These are phyloP conservation scores for Aureobasidium leucospermi DNA, from an alignment of 2,329 filamentous ascomycete species.

Conservation along the genomic window DNA sequence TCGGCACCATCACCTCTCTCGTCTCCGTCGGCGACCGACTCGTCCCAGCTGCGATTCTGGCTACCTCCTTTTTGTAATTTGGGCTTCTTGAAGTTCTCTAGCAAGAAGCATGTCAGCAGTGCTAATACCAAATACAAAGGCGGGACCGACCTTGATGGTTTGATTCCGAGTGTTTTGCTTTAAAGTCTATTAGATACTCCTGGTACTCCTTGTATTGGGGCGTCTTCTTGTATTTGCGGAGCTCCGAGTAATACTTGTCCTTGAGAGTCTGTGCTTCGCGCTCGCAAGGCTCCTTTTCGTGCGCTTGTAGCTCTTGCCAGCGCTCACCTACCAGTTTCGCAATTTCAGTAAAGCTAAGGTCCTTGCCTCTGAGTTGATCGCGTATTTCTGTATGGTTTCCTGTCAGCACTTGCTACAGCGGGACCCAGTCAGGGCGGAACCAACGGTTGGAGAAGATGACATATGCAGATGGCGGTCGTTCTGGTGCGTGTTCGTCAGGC, in stretches of 20 bases:
- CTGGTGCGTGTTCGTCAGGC: constrained; percentile 72
- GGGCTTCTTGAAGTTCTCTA: neutral
- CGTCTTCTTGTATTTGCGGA: constrained; percentile 72
- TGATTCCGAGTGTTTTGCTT: constrained; percentile 53
- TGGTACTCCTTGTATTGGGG: constrained; percentile 60
- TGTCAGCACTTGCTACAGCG: neutral
- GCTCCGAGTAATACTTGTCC: constrained; percentile 66
- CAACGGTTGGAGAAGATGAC: constrained; percentile 79
- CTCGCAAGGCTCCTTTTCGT: constrained; percentile 66
- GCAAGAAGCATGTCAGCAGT: neutral
- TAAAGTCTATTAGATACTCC: constrained; percentile 70
- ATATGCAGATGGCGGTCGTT: constrained; percentile 73
- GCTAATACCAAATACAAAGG: too few relatives aligned
- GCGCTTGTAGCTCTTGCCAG: constrained; percentile 64
- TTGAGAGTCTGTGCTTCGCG: constrained; percentile 65
- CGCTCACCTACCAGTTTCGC: constrained; percentile 75
- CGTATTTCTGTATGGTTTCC: constrained; percentile 53
- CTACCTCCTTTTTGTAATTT: neutral
- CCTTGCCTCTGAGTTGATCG: constrained; percentile 68
- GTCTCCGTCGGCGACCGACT: neutral
- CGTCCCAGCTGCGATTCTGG: neutral
- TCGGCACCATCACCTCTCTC: neutral
- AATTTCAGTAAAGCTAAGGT: constrained; percentile 74
- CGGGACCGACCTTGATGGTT: neutral
- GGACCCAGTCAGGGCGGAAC: constrained; percentile 25